Conservation (phyloP, 176 grass and related monocot genomes). For the Carex littledalei region DNA sequence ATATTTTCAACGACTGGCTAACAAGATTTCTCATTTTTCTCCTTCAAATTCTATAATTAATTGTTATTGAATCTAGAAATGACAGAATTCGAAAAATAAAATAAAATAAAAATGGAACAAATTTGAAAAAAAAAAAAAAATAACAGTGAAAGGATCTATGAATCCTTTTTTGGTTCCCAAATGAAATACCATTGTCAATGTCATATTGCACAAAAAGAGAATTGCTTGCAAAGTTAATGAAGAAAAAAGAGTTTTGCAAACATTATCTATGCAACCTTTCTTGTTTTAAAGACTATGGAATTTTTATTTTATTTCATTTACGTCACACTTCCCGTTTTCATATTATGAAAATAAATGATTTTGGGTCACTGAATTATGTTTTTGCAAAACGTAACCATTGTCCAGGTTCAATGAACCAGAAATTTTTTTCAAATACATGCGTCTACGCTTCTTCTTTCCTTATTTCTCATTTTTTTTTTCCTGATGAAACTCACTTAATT, state of each 20-base stretch:
- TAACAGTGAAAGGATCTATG: too few species aligned
- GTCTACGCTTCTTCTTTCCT: neutral
- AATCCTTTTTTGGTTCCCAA: neutral
- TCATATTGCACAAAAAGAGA: neutral
- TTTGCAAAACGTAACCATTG: neutral
- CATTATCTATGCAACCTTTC: too few species aligned
- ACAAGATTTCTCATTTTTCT: neutral
- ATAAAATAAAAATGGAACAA: too few species aligned
- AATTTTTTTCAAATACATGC: neutral
- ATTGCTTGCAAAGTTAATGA: neutral
- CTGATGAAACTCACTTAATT: too few species aligned
- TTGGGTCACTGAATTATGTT: neutral
- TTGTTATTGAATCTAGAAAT: too few species aligned
- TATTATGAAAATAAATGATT: neutral
- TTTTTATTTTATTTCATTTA: neutral
- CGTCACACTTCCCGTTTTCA: neutral
- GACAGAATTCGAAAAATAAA: too few species aligned
- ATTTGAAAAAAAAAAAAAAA: too few species aligned
- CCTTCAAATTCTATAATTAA: too few species aligned
- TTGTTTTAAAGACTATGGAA: neutral
- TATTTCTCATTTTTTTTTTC: too few species aligned
- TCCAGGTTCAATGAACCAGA: slow-evolving; percentile 30
- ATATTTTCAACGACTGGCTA: too few species aligned
- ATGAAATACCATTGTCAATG: neutral
- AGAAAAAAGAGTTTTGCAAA: neutral